Evolutionary conservation across 192 early-diverging fungal genomes (phyloP), one percentile per base, ranked within the genome.

Genomic region (Haplosporangium gracile): DNA sequence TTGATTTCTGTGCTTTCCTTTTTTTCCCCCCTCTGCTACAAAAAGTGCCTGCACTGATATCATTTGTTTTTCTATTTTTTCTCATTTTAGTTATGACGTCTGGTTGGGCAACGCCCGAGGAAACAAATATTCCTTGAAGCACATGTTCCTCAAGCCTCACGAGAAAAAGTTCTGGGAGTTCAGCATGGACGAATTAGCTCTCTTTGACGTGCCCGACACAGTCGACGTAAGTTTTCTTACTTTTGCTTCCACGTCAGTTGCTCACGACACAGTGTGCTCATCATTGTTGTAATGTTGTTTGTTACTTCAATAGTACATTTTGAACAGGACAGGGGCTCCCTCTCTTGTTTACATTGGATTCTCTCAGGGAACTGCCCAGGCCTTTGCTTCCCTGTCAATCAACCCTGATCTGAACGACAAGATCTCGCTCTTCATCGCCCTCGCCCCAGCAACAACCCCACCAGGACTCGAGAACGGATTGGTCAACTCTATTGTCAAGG

Each of bases 101-200:
- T 99, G 98, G 98, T 82, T 99, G 10, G 97, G 97, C 34, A 98
- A 99, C 83, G 94, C 96, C 32, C 91, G 98, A 34, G 98, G 97
- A 20, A 98, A 98, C 91, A 99, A 99, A 88, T 98, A 98, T 84
- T 94, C 94, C 57, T 96, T 95, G 83, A 96, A 96, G 77, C 96
- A 98, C 81, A 83, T 92, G 53, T 92, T 85, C 24, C 89, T 92
- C 47, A 93, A 90, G 42, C 93, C 95, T 0, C 85, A 89, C 53
- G 91, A 97, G 74, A 90, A 92, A 70, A 88, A 89, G 43, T 97
- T 97, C 82, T 99, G 98, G 98, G 92, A 98, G 86, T 99, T 97
- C 88, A 96, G 95, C 4, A 94, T 99, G 75, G 97, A 99, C 88
- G 95, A 98, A 76, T 93, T 97, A 45, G 97, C 97, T 34, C 86